These are phyloP conservation scores for Irpex lacteus DNA, from an alignment of 1,284 basidiomycete genomes.

Conservation along the genomic window DNA sequence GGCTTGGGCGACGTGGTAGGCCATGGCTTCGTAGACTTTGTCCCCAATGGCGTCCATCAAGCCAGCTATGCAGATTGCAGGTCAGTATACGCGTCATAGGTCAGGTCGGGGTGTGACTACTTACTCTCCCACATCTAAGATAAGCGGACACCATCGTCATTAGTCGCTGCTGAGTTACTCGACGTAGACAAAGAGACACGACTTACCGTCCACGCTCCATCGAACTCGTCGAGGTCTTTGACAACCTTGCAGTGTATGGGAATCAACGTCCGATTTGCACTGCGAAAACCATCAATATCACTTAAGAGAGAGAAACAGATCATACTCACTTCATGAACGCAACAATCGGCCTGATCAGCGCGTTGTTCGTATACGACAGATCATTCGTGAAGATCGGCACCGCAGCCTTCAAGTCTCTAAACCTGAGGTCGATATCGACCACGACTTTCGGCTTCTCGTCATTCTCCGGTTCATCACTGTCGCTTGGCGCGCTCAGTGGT, in stretches of 20 bases:
- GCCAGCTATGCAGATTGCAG: slow-evolving; percentile 51
- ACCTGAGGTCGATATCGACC: slow-evolving; percentile 93
- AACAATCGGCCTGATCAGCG: slow-evolving; percentile 95
- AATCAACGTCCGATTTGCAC: slow-evolving; percentile 87
- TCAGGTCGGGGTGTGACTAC: slow-evolving; percentile 24
- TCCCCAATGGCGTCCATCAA: slow-evolving; percentile 79
- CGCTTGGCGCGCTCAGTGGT: slow-evolving; percentile 73
- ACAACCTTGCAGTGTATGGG: slow-evolving; percentile 88
- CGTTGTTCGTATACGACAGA: slow-evolving; percentile 90
- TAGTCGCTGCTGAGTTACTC: slow-evolving; percentile 19
- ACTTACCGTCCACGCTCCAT: slow-evolving; percentile 87
- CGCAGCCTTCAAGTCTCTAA: slow-evolving; percentile 94
- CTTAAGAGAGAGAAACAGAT: not conserved
- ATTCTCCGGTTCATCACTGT: slow-evolving; percentile 26
- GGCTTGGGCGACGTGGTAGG: slow-evolving; percentile 85
- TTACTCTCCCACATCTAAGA: slow-evolving; percentile 81
- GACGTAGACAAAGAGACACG: not conserved
- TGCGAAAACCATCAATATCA: slow-evolving; percentile 30
- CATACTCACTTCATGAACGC: slow-evolving; percentile 92
- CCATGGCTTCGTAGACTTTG: slow-evolving; percentile 88
- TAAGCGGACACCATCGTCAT: slow-evolving; percentile 8
- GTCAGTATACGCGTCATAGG: not conserved
- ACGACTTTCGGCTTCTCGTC: slow-evolving; percentile 53
- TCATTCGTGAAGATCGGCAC: slow-evolving; percentile 90
- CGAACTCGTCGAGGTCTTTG: slow-evolving; percentile 78